A percentile compares a stretch with the other conserved stretches of the same genome.
Conservation (phyloP, 1,284 basidiomycete genomes). For the Pisolithus thermaeus region DNA sequence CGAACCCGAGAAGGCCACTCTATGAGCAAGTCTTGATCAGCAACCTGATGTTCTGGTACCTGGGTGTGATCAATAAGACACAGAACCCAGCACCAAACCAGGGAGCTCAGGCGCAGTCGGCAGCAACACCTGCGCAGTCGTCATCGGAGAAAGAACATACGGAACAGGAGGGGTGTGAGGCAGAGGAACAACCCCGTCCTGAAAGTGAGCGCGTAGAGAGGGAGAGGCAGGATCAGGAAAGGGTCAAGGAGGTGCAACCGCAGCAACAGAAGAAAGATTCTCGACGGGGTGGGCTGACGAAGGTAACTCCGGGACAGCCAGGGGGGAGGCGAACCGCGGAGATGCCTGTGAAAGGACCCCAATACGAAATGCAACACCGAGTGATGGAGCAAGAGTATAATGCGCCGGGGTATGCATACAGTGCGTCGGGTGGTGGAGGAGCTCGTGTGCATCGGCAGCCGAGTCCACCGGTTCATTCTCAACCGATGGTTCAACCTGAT, state of each 20-base stretch:
- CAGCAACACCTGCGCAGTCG: constrained; percentile 11
- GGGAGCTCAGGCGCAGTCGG: constrained; percentile 15
- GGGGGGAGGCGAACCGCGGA: constrained; percentile 68
- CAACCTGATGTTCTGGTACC: constrained; percentile 99
- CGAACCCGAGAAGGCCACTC: constrained; percentile 91
- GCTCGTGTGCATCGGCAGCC: constrained; percentile 30
- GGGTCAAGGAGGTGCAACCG: constrained; percentile 34
- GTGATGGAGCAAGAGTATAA: constrained; percentile 85
- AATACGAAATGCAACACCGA: constrained; percentile 90
- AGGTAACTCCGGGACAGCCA: constrained; percentile 36
- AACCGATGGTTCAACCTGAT: constrained; percentile 23
- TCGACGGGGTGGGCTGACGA: constrained; percentile 52
- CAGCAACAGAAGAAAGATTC: constrained; percentile 52
- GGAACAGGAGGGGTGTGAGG: constrained; percentile 37
- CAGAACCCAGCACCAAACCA: constrained; percentile 39
- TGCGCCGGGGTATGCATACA: constrained; percentile 31
- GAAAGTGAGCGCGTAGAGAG: constrained; percentile 37
- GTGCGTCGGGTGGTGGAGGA: constrained; percentile 16
- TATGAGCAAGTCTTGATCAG: constrained; percentile 99
- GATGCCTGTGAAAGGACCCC: constrained; percentile 80
- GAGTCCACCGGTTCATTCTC: constrained; percentile 21
- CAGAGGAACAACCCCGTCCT: constrained; percentile 40
- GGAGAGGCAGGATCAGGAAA: constrained; percentile 41
- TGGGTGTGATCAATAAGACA: constrained; percentile 93
- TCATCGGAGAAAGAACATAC: constrained; percentile 27